Percentiles rank a stretch among this genome's conserved stretches.
Conservation (phyloP, 768 basidiomycete genomes). For the Mrakia gelida region DNA sequence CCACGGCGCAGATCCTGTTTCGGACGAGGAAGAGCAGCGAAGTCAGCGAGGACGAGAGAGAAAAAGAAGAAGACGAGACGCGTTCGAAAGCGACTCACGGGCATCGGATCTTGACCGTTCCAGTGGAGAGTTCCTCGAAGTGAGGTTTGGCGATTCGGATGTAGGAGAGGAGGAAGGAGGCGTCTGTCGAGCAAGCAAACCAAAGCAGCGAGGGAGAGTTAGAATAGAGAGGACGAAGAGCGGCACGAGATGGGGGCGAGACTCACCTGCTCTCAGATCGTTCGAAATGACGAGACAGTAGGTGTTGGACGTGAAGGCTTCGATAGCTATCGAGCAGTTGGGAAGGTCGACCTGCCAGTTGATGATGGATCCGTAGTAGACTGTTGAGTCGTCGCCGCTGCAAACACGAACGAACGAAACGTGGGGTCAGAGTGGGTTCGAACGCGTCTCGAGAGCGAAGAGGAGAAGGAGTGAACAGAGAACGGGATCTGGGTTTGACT, state of each 20-base stretch:
- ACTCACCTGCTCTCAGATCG: constrained; percentile 25
- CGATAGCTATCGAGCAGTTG: constrained; percentile 29
- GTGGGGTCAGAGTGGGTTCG: no score
- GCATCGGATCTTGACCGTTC: constrained; percentile 23
- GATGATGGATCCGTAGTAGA: neutral
- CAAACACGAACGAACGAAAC: no score
- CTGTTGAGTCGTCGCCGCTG: constrained; percentile 5
- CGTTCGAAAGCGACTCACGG: constrained; percentile 8
- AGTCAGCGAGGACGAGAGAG: neutral
- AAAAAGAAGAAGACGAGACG: neutral
- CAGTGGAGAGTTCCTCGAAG: constrained; percentile 28
- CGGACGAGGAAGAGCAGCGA: no score
- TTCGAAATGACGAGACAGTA: constrained; percentile 32
- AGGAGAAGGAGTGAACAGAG: no score
- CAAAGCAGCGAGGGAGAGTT: neutral
- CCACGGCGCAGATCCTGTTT: constrained; percentile 10
- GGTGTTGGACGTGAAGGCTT: constrained; percentile 25
- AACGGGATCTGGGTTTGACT: neutral
- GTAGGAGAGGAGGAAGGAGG: constrained; percentile 18
- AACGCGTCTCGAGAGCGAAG: neutral
- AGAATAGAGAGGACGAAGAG: no score
- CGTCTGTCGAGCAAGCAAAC: no score
- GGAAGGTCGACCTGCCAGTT: constrained; percentile 29
- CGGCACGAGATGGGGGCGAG: no score
- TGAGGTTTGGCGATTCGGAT: constrained; percentile 25